Evolutionary conservation across 176 grass and related monocot species (phyloP), one percentile per base, ranked within the genome.

Genomic region (Oropetium thomaeum): DNA sequence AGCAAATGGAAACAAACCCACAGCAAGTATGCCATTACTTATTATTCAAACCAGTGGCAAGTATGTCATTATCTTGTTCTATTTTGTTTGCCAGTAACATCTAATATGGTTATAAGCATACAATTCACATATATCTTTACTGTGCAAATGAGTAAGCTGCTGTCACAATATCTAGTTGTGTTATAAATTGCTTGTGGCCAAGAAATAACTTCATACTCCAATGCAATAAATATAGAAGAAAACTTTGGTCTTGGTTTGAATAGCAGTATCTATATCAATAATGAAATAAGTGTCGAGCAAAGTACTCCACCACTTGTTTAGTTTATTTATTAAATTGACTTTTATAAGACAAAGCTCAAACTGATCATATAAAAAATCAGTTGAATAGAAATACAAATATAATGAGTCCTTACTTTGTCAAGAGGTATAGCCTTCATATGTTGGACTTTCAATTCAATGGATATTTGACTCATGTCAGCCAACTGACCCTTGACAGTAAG

Each of bases 371-470:
- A 17, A 61, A 41, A 28, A 73, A 27, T 5, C 23, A 41, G 28
- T 67, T 65, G 31, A 70, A 70, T 26, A 39, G 14, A 62, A 88
- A 34, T 32, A 88, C 2, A 51, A 12, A 1, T 10, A 43, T 49
- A 60, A 70, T 43, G 42, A 64, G 30, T 10, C 80, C 86, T 78
- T 92, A 98, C 95, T 94, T 98, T 94, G 65, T 95, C 82, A 83
- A 95, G 86, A 81, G 89, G 79, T 73, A 99, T 88, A 79, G 94
- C 89, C 73, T 95, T 95, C 42, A 76, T 71, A 65, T 92, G 64
- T 57, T 95, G 81, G 77, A 99, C 89, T 78, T 77, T 92, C 86
- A 95, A 35, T 74, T 95, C 87, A 84, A 99, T 81, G 8, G 69
- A 90, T 81, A 92, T 84, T 72, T 90, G 79, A 62, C 75, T 86